phyloP scores from a whole-genome alignment of 2,329 filamentous ascomycete species.

The Trichoderma citrinoviride region DNA sequence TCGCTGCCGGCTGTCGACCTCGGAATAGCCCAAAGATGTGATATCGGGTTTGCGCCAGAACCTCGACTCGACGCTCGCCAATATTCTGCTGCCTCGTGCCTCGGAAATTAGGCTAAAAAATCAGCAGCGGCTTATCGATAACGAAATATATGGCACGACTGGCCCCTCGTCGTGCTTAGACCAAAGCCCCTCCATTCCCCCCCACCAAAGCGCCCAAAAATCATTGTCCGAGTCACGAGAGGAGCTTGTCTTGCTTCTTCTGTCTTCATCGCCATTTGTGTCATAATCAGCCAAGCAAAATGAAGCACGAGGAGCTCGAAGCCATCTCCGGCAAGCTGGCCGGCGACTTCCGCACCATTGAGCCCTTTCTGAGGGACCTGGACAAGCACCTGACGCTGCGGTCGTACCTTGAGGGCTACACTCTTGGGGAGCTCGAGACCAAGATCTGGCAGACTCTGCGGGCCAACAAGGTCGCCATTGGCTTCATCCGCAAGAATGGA shows the following conservation, averaged over 20 bases:
- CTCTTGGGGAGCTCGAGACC: conserved; percentile 71
- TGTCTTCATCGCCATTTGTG: background rate
- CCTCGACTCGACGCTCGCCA: background rate
- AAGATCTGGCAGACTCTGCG: conserved; percentile 81
- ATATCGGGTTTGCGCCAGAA: conserved; percentile 21
- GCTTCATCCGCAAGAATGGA: conserved; percentile 74
- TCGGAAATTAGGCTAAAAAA: conserved; percentile 30
- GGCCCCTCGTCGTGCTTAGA: conserved; percentile 19
- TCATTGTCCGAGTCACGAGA: conserved; percentile 27
- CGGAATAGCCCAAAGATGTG: conserved; percentile 29
- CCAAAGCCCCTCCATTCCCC: conserved; percentile 28
- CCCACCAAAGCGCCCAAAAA: conserved; percentile 29
- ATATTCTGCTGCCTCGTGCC: conserved; percentile 23
- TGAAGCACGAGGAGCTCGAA: conserved; percentile 58
- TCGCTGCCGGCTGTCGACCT: conserved; percentile 27
- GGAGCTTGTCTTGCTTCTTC: conserved; percentile 16
- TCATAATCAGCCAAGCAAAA: conserved; percentile 33
- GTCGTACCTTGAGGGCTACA: conserved; percentile 81
- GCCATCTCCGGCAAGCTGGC: conserved; percentile 50
- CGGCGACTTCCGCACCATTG: conserved; percentile 78
- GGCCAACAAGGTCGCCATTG: conserved; percentile 78
- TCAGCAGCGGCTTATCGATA: conserved; percentile 27
- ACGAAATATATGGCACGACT: conserved; percentile 10
- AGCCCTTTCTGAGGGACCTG: conserved; percentile 69
- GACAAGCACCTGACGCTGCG: conserved; percentile 86